phyloP scores from a whole-genome alignment of 169 alveolate species.

The Babesia ovata region DNA sequence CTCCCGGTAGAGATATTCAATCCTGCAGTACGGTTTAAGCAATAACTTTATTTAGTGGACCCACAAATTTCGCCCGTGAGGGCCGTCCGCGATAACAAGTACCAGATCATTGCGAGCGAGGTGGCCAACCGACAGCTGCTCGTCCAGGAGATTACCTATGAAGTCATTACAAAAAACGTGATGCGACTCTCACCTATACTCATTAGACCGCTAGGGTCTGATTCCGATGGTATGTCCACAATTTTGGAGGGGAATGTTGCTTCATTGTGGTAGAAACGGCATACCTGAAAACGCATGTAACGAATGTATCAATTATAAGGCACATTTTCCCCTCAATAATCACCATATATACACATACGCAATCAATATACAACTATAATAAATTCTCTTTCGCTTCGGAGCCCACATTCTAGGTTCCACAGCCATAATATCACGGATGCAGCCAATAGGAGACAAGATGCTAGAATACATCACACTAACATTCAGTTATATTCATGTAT shows the following conservation, averaged over 20 bases:
- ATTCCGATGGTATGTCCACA: conserved; percentile 1
- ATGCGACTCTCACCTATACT: conserved; percentile 8
- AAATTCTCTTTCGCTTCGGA: no score
- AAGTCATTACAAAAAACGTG: no score
- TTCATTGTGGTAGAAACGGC: conserved; percentile 34
- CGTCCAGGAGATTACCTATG: conserved; percentile 33
- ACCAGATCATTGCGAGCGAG: conserved; percentile 45
- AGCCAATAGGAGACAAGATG: no score
- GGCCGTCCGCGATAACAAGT: conserved; percentile 28
- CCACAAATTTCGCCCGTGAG: conserved; percentile 41
- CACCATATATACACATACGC: no score
- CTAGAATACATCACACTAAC: no score
- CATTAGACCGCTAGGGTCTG: conserved; percentile 10
- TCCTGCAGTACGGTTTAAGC: background rate
- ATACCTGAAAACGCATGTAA: conserved; percentile 17
- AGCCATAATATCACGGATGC: no score
- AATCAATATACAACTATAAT: no score
- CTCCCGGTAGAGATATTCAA: conserved; percentile 49
- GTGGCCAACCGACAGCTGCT: conserved; percentile 38
- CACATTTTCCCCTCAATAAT: no score
- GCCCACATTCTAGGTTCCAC: no score
- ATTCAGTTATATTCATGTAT: no score
- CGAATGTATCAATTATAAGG: no score
- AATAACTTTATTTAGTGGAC: background rate
- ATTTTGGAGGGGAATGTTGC: conserved; percentile 30